phyloP scores from a whole-genome alignment of 2,329 filamentous ascomycete species.

The Whalleya microplaca region DNA sequence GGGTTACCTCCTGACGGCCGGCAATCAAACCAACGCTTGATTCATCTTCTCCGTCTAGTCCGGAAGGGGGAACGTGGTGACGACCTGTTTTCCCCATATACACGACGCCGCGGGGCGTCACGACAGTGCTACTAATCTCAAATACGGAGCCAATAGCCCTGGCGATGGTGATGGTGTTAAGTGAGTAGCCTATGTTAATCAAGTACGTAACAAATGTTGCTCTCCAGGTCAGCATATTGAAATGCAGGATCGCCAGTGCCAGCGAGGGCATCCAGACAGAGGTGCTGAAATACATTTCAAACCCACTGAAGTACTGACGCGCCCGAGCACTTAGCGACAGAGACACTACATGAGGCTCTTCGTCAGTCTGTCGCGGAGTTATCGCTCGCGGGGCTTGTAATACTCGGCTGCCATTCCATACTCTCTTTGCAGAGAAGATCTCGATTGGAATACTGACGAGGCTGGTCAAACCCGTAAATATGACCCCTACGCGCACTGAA shows the following conservation, averaged over 20 bases:
- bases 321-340: conserved; percentile 15
- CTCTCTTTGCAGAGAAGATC: conserved; percentile 41
- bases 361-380: conserved; percentile 3
- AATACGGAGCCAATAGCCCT: conserved; percentile 51
- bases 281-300: conserved; percentile 42
- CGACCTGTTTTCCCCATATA: conserved; percentile 38
- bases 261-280: conserved; percentile 50
- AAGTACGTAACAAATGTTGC: conserved; percentile 60
- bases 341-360: neutral
- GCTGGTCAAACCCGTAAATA: conserved; percentile 50
- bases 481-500: conserved; percentile 48
- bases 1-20: conserved; percentile 11
- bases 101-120: conserved; percentile 53
- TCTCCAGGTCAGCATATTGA: conserved; percentile 59
- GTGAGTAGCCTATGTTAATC: conserved; percentile 51
- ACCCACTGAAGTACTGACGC: conserved; percentile 35
- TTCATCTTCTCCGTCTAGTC: conserved; percentile 32
- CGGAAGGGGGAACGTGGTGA: conserved; percentile 18
- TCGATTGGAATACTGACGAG: conserved; percentile 45
- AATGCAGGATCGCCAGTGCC: conserved; percentile 53
- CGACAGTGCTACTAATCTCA: conserved; percentile 57
- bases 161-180: conserved; percentile 50
- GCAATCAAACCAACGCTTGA: conserved; percentile 21
- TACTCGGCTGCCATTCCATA: conserved; percentile 41
- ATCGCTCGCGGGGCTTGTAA: conserved; percentile 38